These are phyloP conservation scores for Hypoxylon subgilvum DNA, from an alignment of 495 filamentous ascomycete species.

Conservation along the genomic window DNA sequence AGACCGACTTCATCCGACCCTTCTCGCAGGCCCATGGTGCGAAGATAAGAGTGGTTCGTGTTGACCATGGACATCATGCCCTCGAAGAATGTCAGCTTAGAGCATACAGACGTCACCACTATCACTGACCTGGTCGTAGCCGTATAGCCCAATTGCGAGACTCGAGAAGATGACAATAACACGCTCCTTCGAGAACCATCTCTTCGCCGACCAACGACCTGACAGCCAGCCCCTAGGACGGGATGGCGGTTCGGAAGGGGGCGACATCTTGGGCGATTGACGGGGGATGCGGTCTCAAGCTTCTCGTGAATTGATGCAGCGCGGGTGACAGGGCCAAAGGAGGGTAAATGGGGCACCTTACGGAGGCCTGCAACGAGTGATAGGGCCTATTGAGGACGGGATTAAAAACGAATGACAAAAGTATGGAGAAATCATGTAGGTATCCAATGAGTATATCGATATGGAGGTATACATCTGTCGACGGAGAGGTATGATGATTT, in stretches of 20 bases:
- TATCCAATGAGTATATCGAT: no score
- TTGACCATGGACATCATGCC: conserved; percentile 68
- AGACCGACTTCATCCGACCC: conserved; percentile 58
- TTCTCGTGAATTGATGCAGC: no score
- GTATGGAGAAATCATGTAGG: no score
- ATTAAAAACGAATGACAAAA: no score
- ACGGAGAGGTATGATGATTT: no score
- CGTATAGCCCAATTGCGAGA: conserved; percentile 65
- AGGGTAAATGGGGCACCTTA: no score
- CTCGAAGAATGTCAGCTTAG: conserved; percentile 13
- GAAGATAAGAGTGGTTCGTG: conserved; percentile 61
- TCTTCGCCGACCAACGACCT: neutral
- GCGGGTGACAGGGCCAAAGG: no score
- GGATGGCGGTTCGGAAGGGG: neutral
- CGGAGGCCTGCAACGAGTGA: no score
- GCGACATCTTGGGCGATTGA: neutral
- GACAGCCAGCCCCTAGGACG: neutral
- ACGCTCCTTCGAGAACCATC: conserved; percentile 43
- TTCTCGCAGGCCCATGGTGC: conserved; percentile 59
- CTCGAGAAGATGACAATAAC: conserved; percentile 60
- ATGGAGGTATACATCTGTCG: no score
- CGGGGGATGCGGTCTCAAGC: no score
- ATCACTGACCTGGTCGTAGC: conserved; percentile 49
- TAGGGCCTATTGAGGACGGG: no score
- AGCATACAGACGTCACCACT: no score